phyloP scores from a whole-genome alignment of 1,284 basidiomycete genomes.

The Kwoniella shivajii region DNA sequence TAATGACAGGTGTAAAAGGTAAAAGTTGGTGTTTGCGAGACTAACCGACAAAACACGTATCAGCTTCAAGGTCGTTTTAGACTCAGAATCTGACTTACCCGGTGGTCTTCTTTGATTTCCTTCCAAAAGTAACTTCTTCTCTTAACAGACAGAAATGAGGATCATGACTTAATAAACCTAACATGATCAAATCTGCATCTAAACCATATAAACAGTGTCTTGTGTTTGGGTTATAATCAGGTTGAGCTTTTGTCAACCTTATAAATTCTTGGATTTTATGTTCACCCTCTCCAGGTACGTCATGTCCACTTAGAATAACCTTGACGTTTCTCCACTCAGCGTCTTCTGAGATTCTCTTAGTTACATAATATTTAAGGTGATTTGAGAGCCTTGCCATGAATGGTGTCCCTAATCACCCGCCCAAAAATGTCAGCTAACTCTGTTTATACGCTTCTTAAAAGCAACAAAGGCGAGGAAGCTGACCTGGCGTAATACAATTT shows the following conservation, averaged over 20 bases:
- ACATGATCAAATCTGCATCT: slow-evolving; percentile 98
- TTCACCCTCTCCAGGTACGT: slow-evolving; percentile 97
- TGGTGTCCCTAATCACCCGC: slow-evolving; percentile 67
- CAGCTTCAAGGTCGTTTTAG: no score
- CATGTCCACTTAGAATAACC: slow-evolving; percentile 96
- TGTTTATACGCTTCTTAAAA: neutral
- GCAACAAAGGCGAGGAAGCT: slow-evolving; percentile 38
- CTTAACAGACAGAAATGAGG: slow-evolving; percentile 97
- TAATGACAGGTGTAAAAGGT: slow-evolving; percentile 88
- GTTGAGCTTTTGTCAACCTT: slow-evolving; percentile 88
- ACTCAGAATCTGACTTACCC: slow-evolving; percentile 58
- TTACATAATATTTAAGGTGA: slow-evolving; percentile 93
- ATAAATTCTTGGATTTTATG: slow-evolving; percentile 99
- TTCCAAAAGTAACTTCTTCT: slow-evolving; percentile 98
- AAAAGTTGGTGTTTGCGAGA: slow-evolving; percentile 87
- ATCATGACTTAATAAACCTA: slow-evolving; percentile 94
- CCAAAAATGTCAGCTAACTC: neutral
- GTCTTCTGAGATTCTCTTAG: slow-evolving; percentile 95
- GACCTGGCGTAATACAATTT: slow-evolving; percentile 98
- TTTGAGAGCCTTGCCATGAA: slow-evolving; percentile 92
- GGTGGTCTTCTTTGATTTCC: slow-evolving; percentile 69
- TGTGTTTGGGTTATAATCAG: slow-evolving; percentile 68
- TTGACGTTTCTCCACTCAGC: slow-evolving; percentile 89
- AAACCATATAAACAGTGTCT: slow-evolving; percentile 97
- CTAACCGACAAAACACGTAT: slow-evolving; percentile 57